These are phyloP conservation scores for Aspergillus neotritici DNA, from an alignment of 2,329 filamentous ascomycete genomes.

Conservation along the genomic window DNA sequence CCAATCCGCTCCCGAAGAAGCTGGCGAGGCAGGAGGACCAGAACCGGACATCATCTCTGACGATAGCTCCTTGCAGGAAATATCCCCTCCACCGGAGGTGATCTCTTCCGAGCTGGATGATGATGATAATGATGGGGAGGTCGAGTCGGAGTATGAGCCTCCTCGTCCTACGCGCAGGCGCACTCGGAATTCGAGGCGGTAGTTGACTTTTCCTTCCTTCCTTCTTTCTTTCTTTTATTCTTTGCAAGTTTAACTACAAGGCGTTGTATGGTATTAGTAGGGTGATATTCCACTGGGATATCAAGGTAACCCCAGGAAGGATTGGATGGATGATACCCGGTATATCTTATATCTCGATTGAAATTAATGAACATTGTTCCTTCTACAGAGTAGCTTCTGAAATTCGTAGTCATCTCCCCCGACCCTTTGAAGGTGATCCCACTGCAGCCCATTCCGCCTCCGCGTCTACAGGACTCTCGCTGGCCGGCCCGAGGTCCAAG, in stretches of 20 bases:
- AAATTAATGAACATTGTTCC: too few relatives aligned
- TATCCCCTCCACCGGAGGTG: too few relatives aligned
- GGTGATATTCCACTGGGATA: not conserved
- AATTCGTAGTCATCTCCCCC: constrained; percentile 3
- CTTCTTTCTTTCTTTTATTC: not conserved
- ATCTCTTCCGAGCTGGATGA: constrained; percentile 10
- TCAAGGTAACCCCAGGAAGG: not conserved
- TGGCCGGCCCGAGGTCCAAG: constrained; percentile 19
- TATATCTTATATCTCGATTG: too few relatives aligned
- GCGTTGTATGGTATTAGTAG: not conserved
- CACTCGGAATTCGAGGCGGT: constrained; percentile 14
- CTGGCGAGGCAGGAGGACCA: too few relatives aligned
- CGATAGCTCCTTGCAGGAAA: too few relatives aligned
- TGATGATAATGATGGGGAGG: constrained; percentile 14
- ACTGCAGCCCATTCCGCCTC: too few relatives aligned
- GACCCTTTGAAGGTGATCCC: constrained; percentile 18
- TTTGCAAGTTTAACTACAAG: not conserved
- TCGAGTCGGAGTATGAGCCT: constrained; percentile 17
- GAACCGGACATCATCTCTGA: too few relatives aligned
- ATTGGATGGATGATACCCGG: too few relatives aligned
- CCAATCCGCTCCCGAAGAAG: too few relatives aligned
- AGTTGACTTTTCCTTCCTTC: not conserved
- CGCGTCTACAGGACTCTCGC: constrained; percentile 4
- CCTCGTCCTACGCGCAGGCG: constrained; percentile 19
- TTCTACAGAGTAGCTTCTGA: too few relatives aligned